These are phyloP conservation scores for Rhizomucor pusillus DNA, from an alignment of 371 early-diverging fungal genomes.

Conservation along the genomic window DNA sequence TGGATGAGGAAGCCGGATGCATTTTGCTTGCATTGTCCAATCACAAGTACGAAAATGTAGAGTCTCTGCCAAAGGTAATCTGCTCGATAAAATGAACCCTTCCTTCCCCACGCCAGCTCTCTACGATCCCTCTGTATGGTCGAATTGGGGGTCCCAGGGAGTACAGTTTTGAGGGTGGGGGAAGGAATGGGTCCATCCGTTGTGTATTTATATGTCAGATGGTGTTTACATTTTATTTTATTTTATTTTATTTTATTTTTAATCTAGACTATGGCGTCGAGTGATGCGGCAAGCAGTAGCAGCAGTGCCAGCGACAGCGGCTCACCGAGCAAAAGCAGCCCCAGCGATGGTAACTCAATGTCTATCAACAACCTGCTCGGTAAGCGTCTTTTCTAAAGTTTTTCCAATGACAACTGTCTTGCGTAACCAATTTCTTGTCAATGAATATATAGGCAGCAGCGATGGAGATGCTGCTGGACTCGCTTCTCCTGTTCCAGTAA, in stretches of 20 bases:
- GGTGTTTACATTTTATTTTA: neutral
- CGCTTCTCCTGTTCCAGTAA: neutral
- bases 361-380: slow-evolving; percentile 23
- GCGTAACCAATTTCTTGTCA: neutral
- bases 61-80: neutral
- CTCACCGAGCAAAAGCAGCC: slow-evolving; percentile 5
- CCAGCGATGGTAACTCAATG: slow-evolving; percentile 10
- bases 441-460: neutral
- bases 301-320: slow-evolving; percentile 11
- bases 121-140: too few relatives aligned
- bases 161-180: too few relatives aligned
- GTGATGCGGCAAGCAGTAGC: slow-evolving; percentile 8
- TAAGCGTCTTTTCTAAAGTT: slow-evolving; percentile 4
- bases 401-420: neutral
- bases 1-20: slow-evolving; percentile 44
- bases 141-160: too few relatives aligned
- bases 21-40: slow-evolving; percentile 44
- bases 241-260: slow-evolving; percentile 3
- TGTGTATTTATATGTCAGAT: too few relatives aligned
- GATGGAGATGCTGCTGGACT: neutral
- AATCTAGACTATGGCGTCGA: neutral
- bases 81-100: neutral
- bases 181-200: too few relatives aligned
- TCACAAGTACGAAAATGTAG: slow-evolving; percentile 18
- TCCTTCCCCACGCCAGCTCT: slow-evolving; percentile 1